These are phyloP conservation scores for Cladosporium oxysporum DNA, from an alignment of 2,329 filamentous ascomycete species.

Conservation along the genomic window DNA sequence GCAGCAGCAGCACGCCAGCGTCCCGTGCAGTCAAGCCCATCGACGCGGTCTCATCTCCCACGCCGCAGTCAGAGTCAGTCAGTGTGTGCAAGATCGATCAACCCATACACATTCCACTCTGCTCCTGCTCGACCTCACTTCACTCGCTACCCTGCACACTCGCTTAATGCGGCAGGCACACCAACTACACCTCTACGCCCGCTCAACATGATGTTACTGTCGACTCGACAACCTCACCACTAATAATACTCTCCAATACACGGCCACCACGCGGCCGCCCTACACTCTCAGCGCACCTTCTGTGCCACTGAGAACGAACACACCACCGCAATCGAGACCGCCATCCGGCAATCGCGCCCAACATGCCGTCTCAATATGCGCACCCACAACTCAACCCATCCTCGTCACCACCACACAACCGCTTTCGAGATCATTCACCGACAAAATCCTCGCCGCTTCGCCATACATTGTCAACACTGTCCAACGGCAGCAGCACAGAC, in stretches of 20 bases:
- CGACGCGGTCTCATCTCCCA: constrained; percentile 2
- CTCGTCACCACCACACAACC: constrained; percentile 36
- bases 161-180: constrained; percentile 17
- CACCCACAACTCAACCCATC: constrained; percentile 28
- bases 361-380: constrained; percentile 19
- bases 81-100: background rate
- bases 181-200: background rate
- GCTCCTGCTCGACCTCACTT: constrained; percentile 5
- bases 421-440: constrained; percentile 36
- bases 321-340: background rate
- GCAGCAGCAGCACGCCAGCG: constrained; percentile 4
- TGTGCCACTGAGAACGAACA: background rate
- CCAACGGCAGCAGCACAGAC: constrained; percentile 37
- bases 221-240: background rate
- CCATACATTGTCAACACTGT: constrained; percentile 37
- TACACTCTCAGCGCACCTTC: constrained; percentile 3
- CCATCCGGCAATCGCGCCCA: constrained; percentile 16
- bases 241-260: background rate
- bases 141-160: constrained; percentile 6
- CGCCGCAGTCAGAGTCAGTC: background rate
- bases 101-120: constrained; percentile 1
- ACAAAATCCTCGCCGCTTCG: constrained; percentile 38
- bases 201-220: constrained; percentile 13
- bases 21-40: constrained; percentile 3
- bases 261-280: background rate